These are phyloP conservation scores for Hibiscus syriacus DNA, from an alignment of 345 rosid species.

Conservation along the genomic window DNA sequence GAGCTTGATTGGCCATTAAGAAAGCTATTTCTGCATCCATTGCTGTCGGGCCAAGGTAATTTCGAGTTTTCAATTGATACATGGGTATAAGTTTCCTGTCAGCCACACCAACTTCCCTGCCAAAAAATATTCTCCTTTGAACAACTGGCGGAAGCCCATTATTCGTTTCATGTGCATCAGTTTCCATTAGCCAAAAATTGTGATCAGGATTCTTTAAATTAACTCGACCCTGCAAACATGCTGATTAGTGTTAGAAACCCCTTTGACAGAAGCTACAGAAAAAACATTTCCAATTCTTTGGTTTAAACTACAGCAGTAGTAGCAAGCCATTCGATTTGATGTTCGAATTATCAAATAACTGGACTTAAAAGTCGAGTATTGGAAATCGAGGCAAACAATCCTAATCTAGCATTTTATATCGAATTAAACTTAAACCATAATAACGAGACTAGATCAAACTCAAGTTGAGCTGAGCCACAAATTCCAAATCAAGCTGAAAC, in stretches of 20 bases:
- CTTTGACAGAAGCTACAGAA: neutral
- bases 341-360: too few relatives aligned
- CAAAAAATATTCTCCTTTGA: conserved; percentile 68
- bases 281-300: neutral
- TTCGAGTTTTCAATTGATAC: conserved; percentile 79
- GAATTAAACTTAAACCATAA: too few relatives aligned
- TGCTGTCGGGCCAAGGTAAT: conserved; percentile 90
- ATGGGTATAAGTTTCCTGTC: conserved; percentile 85
- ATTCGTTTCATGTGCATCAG: conserved; percentile 60
- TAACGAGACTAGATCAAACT: too few relatives aligned
- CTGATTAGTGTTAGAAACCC: conserved; percentile 1
- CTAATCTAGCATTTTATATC: too few relatives aligned
- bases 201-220: conserved; percentile 66
- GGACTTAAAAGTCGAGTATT: too few relatives aligned
- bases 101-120: conserved; percentile 83
- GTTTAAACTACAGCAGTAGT: neutral
- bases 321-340: neutral
- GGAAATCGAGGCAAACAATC: too few relatives aligned
- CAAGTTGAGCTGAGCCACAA: too few relatives aligned
- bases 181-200: conserved; percentile 81
- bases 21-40: conserved; percentile 99
- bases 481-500: too few relatives aligned
- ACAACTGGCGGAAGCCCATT: conserved; percentile 88
- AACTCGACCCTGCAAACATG: conserved; percentile 61
- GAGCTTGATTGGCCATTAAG: conserved; percentile 95